Conservation (phyloP, 2,329 filamentous ascomycete genomes). For the Phyllosticta capitalensis region DNA sequence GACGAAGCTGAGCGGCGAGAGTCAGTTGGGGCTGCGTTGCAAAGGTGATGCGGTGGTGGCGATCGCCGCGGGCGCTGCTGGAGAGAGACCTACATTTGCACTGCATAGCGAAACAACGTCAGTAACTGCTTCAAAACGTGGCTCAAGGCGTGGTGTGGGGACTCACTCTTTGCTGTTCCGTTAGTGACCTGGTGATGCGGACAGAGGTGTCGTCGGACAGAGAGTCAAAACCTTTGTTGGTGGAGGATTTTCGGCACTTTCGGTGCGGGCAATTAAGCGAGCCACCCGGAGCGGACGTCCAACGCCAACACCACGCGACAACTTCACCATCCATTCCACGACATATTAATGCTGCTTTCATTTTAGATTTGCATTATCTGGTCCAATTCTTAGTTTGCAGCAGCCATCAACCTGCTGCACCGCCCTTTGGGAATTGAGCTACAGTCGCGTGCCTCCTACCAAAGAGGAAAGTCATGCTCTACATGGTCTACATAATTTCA, state of each 20-base stretch:
- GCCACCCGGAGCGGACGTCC: conserved; percentile 19
- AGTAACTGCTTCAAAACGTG: conserved; percentile 2
- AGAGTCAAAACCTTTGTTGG: conserved; percentile 9
- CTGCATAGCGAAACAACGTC: conserved; percentile 39
- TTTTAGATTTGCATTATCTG: too few relatives aligned
- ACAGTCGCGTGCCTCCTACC: too few relatives aligned
- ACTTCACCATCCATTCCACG: background rate
- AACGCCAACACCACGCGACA: background rate
- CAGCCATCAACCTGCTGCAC: too few relatives aligned
- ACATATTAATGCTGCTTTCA: background rate
- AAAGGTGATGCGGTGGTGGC: conserved; percentile 18
- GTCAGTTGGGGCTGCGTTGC: conserved; percentile 13
- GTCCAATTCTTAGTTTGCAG: too few relatives aligned
- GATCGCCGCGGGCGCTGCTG: conserved; percentile 14
- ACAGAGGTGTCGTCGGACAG: conserved; percentile 8
- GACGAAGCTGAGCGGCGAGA: conserved; percentile 66
- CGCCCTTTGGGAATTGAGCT: too few relatives aligned
- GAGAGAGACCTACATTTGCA: conserved; percentile 70
- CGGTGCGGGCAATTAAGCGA: conserved; percentile 10
- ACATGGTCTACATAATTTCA: background rate
- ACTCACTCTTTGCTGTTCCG: conserved; percentile 6
- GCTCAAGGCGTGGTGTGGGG: conserved; percentile 1
- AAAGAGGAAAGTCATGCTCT: too few relatives aligned
- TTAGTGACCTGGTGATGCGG: conserved; percentile 12
- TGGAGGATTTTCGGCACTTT: conserved; percentile 9